Percentiles rank a stretch among this genome's conserved stretches.
Conservation (phyloP, 2,329 filamentous ascomycete species). For the Fonsecaea pedrosoi region DNA sequence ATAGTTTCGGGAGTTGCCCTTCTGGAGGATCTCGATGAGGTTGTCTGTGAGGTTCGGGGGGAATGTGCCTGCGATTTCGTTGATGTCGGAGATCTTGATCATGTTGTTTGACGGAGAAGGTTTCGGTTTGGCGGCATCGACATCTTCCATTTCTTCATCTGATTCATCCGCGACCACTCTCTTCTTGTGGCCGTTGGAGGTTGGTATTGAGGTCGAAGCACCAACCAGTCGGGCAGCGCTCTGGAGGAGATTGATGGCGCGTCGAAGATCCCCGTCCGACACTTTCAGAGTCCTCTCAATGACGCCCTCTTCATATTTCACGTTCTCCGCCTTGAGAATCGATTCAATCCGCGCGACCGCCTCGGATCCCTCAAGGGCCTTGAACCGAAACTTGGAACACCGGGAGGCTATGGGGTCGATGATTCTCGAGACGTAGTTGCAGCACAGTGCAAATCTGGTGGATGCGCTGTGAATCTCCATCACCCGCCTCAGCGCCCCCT, state of each 20-base stretch:
- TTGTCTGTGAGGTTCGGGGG: constrained; percentile 74
- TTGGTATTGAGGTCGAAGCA: constrained; percentile 51
- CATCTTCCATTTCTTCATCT: constrained; percentile 68
- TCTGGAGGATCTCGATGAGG: constrained; percentile 65
- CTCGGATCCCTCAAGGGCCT: constrained; percentile 87
- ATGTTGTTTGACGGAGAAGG: constrained; percentile 43
- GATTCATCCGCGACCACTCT: constrained; percentile 56
- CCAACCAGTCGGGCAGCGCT: constrained; percentile 89
- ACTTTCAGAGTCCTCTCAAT: constrained; percentile 83
- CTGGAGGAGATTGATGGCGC: constrained; percentile 95
- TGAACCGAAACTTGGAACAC: constrained; percentile 97
- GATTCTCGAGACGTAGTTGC: constrained; percentile 98
- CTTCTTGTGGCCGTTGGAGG: constrained; percentile 50
- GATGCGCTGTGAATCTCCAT: constrained; percentile 99
- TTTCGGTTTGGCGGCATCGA: constrained; percentile 44
- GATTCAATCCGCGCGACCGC: constrained; percentile 78
- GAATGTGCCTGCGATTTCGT: constrained; percentile 96
- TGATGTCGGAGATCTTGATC: constrained; percentile 79
- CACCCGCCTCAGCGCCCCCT: constrained; percentile 86
- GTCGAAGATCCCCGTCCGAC: constrained; percentile 91
- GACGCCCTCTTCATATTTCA: constrained; percentile 77
- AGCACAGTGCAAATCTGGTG: constrained; percentile 95
- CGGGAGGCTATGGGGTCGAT: constrained; percentile 93
- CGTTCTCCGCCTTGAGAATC: constrained; percentile 80
- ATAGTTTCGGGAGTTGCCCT: constrained; percentile 77